Conservation (phyloP, 2,329 filamentous ascomycete genomes). For the Berkeleyomyces rouxiae region DNA sequence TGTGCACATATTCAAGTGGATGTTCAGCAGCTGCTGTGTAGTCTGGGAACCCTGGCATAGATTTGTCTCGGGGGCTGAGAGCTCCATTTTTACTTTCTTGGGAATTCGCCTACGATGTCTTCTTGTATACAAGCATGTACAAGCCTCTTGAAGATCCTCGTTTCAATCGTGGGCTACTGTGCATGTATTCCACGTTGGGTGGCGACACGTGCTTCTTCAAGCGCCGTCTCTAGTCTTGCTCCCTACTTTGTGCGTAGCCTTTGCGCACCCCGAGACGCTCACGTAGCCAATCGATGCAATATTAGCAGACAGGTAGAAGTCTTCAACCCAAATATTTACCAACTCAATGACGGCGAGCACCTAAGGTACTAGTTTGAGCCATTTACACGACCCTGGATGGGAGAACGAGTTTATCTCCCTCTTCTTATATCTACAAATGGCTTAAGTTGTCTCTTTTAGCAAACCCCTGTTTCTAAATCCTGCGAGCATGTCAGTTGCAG, state of each 20-base stretch:
- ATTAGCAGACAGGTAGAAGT: background rate
- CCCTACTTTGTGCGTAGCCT: background rate
- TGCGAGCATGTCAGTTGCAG: background rate
- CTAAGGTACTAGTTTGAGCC: background rate
- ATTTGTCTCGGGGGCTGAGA: background rate
- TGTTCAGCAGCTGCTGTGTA: background rate
- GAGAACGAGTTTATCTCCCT: background rate
- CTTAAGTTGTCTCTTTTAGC: background rate
- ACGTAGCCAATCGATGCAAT: background rate
- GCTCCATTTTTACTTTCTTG: background rate
- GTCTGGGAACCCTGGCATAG: background rate
- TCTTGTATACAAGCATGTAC: too few species aligned
- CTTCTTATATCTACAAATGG: background rate
- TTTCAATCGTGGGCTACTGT: background rate
- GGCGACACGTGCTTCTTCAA: background rate
- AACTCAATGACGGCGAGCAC: background rate
- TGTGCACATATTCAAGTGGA: background rate
- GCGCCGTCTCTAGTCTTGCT: background rate
- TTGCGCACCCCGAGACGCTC: background rate
- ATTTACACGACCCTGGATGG: slow-evolving; percentile 1
- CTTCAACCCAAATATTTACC: background rate
- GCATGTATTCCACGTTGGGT: background rate
- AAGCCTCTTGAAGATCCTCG: background rate
- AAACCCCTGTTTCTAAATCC: background rate
- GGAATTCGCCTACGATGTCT: background rate